These are phyloP conservation scores for Stachybotrys chlorohalonatus DNA, from an alignment of 2,329 filamentous ascomycete genomes.

Conservation along the genomic window DNA sequence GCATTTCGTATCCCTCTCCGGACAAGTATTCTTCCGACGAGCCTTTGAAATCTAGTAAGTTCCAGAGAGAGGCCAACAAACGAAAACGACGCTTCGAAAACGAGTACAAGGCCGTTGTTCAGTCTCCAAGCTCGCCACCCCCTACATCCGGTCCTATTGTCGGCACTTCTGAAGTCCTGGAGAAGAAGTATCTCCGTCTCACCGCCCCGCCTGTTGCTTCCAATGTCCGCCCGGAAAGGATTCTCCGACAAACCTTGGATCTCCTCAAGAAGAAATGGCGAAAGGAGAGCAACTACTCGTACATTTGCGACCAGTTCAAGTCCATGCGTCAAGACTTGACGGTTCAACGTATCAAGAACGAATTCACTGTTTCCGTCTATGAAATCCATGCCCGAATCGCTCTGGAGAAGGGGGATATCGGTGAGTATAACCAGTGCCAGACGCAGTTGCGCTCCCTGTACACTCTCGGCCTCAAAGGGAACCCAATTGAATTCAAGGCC, in stretches of 20 bases:
- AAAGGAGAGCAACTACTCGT: constrained; percentile 86
- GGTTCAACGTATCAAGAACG: constrained; percentile 92
- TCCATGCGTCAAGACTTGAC: constrained; percentile 96
- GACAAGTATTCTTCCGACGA: constrained; percentile 35
- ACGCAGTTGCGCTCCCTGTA: constrained; percentile 93
- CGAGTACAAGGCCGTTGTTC: constrained; percentile 47
- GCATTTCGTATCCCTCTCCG: constrained; percentile 53
- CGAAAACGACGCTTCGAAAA: constrained; percentile 79
- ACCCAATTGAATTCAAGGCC: constrained; percentile 92
- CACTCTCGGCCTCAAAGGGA: constrained; percentile 75
- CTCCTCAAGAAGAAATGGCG: constrained; percentile 92
- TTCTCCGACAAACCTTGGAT: constrained; percentile 79
- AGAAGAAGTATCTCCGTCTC: constrained; percentile 92
- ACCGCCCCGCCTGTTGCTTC: constrained; percentile 84
- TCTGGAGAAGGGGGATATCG: constrained; percentile 94
- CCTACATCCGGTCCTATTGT: constrained; percentile 64
- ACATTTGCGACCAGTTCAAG: constrained; percentile 99
- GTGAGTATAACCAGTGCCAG: constrained; percentile 99
- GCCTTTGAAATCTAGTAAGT: constrained; percentile 68
- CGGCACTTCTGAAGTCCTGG: constrained; percentile 72
- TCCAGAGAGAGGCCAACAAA: constrained; percentile 81
- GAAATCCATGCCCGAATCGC: constrained; percentile 97
- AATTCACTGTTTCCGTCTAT: constrained; percentile 93
- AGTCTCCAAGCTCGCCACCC: constrained; percentile 47
- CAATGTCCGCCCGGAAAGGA: constrained; percentile 72